phyloP scores from a whole-genome alignment of 78 protist genomes.

The Chrysochromulina tobinii region DNA sequence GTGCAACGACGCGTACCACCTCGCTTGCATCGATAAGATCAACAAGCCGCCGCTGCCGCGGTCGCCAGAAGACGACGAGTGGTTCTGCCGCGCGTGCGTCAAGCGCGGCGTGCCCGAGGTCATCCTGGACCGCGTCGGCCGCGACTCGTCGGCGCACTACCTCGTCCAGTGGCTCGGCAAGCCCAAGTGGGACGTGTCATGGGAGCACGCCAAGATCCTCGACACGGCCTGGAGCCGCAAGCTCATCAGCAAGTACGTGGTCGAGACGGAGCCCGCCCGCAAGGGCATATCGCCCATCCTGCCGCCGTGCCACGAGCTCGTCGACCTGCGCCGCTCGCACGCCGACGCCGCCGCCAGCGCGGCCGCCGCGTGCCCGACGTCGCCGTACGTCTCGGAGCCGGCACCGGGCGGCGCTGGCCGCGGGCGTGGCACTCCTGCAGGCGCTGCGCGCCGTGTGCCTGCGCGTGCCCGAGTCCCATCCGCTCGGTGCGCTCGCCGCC shows the following conservation, averaged over 20 bases:
- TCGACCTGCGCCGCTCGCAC: neutral
- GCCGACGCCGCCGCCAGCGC: too few relatives aligned
- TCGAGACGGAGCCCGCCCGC: too few relatives aligned
- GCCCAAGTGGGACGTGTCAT: neutral
- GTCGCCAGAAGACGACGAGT: conserved; percentile 4
- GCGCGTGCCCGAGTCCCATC: too few relatives aligned
- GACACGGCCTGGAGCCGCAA: neutral
- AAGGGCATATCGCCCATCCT: neutral
- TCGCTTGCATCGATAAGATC: neutral
- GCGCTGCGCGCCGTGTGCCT: too few relatives aligned
- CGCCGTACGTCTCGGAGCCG: too few relatives aligned
- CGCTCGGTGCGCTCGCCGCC: neutral
- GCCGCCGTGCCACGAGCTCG: conserved; percentile 3
- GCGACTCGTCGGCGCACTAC: neutral
- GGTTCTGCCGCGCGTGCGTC: conserved; percentile 18
- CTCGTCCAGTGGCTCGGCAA: conserved; percentile 8
- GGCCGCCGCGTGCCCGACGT: too few relatives aligned
- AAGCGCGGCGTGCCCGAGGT: neutral
- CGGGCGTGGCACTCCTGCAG: too few relatives aligned
- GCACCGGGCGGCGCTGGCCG: too few relatives aligned
- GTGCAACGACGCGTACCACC: conserved; percentile 17
- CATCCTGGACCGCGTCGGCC: neutral
- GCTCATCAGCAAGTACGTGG: neutral
- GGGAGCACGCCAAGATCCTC: conserved; percentile 16
- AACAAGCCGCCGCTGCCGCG: conserved; percentile 12